phyloP scores from a whole-genome alignment of 2,329 filamentous ascomycete species.

The Aspergillus thermomutatus region DNA sequence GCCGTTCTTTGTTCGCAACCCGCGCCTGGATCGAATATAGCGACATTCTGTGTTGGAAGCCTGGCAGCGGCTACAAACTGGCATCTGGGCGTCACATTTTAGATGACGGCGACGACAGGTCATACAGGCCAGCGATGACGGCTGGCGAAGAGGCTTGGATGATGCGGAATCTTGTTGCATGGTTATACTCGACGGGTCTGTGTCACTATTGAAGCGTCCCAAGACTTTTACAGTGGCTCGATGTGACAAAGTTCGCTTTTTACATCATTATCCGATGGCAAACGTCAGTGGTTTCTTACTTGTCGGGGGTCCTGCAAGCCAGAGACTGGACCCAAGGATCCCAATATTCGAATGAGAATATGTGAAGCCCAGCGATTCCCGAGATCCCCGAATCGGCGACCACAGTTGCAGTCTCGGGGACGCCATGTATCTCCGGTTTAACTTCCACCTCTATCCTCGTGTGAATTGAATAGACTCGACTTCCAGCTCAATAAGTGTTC shows the following conservation, averaged over 20 bases:
- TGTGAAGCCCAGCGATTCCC: conserved; percentile 10
- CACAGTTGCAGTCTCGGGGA: conserved; percentile 1
- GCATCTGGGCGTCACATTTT: conserved; percentile 45
- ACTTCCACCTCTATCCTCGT: neutral
- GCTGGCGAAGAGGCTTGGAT: conserved; percentile 1
- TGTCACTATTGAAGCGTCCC: neutral
- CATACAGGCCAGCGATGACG: conserved; percentile 22
- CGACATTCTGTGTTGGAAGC: conserved; percentile 43
- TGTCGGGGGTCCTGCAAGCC: neutral
- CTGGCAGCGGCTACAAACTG: conserved; percentile 41
- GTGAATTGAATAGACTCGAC: neutral
- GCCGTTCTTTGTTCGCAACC: conserved; percentile 17
- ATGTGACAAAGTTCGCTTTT: neutral
- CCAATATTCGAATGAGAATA: neutral
- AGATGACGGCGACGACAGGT: conserved; percentile 36
- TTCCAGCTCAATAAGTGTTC: no score
- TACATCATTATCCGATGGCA: neutral
- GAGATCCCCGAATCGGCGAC: conserved; percentile 21
- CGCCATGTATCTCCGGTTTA: neutral
- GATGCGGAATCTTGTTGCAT: conserved; percentile 4
- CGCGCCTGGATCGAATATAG: conserved; percentile 47
- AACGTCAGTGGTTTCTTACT: neutral
- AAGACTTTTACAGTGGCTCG: neutral
- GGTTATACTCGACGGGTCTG: neutral
- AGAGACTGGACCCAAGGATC: neutral